These are phyloP conservation scores for Colletotrichum coccodes DNA, from an alignment of 2,329 filamentous ascomycete species.

Conservation along the genomic window DNA sequence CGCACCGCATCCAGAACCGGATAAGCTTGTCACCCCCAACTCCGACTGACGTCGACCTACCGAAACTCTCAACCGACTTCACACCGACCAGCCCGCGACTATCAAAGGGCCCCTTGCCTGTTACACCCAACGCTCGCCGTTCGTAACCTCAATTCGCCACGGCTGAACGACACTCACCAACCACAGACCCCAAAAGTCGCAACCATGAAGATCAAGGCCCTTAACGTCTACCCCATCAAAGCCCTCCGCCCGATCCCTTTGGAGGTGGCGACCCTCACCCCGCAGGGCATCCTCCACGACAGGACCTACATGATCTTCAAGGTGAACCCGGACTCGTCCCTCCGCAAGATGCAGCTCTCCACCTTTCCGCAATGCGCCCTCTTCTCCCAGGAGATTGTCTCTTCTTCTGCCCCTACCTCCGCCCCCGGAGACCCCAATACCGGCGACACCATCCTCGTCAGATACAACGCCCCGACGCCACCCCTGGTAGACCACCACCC, in stretches of 20 bases:
- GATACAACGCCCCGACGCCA: slow-evolving; percentile 50
- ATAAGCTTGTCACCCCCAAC: slow-evolving; percentile 1
- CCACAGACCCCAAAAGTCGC: neutral
- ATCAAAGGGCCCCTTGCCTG: no score
- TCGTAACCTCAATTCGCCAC: neutral
- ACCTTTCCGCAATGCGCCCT: slow-evolving; percentile 69
- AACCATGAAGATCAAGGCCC: slow-evolving; percentile 35
- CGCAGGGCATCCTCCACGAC: slow-evolving; percentile 73
- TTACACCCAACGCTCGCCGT: no score
- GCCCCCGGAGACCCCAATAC: no score
- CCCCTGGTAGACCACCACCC: slow-evolving; percentile 50
- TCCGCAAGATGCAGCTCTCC: slow-evolving; percentile 70
- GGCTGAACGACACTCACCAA: neutral
- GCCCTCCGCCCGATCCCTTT: slow-evolving; percentile 72
- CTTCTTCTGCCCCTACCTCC: slow-evolving; percentile 51
- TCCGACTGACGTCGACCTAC: neutral
- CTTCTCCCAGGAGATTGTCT: slow-evolving; percentile 69
- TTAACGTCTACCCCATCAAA: slow-evolving; percentile 81
- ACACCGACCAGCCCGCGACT: neutral
- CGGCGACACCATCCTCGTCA: slow-evolving; percentile 50
- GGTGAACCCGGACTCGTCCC: slow-evolving; percentile 50
- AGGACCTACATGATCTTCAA: slow-evolving; percentile 77
- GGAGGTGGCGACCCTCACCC: slow-evolving; percentile 61
- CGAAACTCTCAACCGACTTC: slow-evolving; percentile 19
- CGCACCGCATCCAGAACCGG: neutral